Percentiles rank a stretch among this genome's conserved stretches.
Evolutionary conservation across 2,329 filamentous ascomycete genomes (phyloP).

Genomic region (Thermoascus crustaceus): DNA sequence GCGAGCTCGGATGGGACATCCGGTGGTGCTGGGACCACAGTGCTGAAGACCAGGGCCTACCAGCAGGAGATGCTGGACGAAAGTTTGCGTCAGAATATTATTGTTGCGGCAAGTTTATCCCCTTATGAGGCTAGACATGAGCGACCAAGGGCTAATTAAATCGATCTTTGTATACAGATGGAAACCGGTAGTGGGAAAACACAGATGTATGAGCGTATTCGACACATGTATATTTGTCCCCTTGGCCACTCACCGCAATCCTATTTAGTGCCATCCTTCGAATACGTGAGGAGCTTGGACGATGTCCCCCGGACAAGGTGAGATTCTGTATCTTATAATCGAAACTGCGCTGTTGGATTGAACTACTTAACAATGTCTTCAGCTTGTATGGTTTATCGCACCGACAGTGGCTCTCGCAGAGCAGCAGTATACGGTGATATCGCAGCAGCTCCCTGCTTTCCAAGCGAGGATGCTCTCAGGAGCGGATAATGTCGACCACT

Average conservation of each 20-base stretch:
- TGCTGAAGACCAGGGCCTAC: conserved; percentile 46
- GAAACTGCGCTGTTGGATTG: neutral
- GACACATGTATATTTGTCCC: conserved; percentile 3
- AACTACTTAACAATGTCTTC: neutral
- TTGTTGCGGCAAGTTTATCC: conserved; percentile 52
- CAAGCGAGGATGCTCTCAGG: conserved; percentile 59
- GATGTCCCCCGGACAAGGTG: conserved; percentile 47
- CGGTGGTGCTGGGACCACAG: neutral
- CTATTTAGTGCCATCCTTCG: conserved; percentile 62
- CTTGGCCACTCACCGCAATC: neutral
- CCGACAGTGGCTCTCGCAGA: conserved; percentile 60
- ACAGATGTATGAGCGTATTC: conserved; percentile 51
- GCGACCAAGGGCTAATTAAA: conserved; percentile 2
- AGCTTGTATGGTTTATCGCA: conserved; percentile 62
- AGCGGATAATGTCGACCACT: conserved; percentile 61
- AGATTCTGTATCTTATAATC: conserved; percentile 13
- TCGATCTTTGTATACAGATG: conserved; percentile 48
- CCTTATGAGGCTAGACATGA: neutral
- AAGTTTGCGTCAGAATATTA: conserved; percentile 61
- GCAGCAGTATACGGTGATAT: conserved; percentile 58
- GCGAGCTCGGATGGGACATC: neutral
- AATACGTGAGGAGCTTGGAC: conserved; percentile 57
- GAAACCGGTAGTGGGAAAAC: conserved; percentile 75
- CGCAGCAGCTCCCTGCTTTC: conserved; percentile 49
- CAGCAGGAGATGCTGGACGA: conserved; percentile 68